phyloP scores from a whole-genome alignment of 1,284 basidiomycete genomes.

The Trametes sp. region DNA sequence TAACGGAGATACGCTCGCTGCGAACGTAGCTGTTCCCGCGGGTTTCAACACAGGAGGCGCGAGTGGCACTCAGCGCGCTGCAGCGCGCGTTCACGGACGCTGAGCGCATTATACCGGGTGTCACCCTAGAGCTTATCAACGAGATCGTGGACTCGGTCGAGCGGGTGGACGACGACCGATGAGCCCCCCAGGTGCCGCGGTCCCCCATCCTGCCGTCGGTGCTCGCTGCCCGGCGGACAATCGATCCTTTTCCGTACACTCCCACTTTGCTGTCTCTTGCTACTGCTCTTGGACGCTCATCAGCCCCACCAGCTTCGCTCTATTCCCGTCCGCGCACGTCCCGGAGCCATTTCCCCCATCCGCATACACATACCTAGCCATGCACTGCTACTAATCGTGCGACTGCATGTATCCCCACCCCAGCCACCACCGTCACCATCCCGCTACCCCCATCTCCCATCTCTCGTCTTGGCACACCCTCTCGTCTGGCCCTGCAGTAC shows the following conservation, averaged over 20 bases:
- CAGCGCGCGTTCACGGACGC: conserved; percentile 92
- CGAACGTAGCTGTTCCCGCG: conserved; percentile 80
- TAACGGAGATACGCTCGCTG: conserved; percentile 17
- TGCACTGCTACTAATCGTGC: conserved; percentile 34
- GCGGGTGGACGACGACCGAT: conserved; percentile 76
- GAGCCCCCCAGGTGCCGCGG: conserved; percentile 19
- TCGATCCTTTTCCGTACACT: conserved; percentile 15
- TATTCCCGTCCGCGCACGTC: conserved; percentile 13
- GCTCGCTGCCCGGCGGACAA: conserved; percentile 14
- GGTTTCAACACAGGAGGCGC: conserved; percentile 87
- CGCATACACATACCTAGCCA: conserved; percentile 36
- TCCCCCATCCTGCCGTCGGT: neutral
- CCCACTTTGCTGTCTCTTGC: conserved; percentile 19
- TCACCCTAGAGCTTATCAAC: conserved; percentile 83
- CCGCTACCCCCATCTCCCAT: conserved; percentile 12
- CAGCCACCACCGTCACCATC: too few species aligned
- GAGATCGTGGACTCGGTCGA: conserved; percentile 93
- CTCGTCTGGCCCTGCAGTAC: conserved; percentile 32
- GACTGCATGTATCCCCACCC: conserved; percentile 35
- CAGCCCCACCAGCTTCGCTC: conserved; percentile 5
- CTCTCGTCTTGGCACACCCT: conserved; percentile 23
- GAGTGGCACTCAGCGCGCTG: conserved; percentile 82
- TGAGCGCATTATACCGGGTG: conserved; percentile 87
- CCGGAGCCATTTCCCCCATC: conserved; percentile 3
- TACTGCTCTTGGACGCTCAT: conserved; percentile 23